These are phyloP conservation scores for Trichophyton benhamiae DNA, from an alignment of 2,329 filamentous ascomycete genomes.

Conservation along the genomic window DNA sequence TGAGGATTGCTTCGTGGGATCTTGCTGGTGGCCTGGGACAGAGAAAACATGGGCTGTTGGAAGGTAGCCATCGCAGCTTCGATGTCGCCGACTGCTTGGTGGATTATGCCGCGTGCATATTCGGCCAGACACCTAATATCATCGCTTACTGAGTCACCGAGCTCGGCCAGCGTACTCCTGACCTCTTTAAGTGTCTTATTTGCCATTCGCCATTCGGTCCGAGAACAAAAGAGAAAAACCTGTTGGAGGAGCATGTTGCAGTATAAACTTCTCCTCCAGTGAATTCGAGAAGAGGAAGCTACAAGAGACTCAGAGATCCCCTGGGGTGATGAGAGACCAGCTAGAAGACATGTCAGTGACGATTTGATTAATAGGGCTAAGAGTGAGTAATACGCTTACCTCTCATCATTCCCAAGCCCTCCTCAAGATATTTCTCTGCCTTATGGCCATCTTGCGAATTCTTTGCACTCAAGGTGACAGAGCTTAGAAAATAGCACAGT, in stretches of 20 bases:
- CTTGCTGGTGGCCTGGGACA: conserved; percentile 33
- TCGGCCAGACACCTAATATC: conserved; percentile 44
- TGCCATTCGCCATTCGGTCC: conserved; percentile 57
- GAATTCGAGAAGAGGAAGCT: conserved; percentile 45
- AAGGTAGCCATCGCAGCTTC: conserved; percentile 56
- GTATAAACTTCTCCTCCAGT: conserved; percentile 54
- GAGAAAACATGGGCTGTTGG: conserved; percentile 46
- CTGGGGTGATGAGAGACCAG: conserved; percentile 28
- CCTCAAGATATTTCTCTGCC: conserved; percentile 44
- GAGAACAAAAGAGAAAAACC: conserved; percentile 56
- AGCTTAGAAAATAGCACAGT: conserved; percentile 47
- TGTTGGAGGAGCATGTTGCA: conserved; percentile 61
- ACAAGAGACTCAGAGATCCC: conserved; percentile 42
- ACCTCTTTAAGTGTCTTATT: conserved; percentile 46
- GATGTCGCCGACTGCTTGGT: conserved; percentile 65
- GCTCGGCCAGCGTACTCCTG: conserved; percentile 34
- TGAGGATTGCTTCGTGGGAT: conserved; percentile 39
- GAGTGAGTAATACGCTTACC: conserved; percentile 20
- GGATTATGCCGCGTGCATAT: conserved; percentile 64
- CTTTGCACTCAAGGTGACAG: conserved; percentile 43
- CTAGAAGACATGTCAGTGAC: conserved; percentile 13
- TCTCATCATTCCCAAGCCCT: conserved; percentile 43
- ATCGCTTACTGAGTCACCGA: conserved; percentile 29
- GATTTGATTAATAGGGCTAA: not conserved
- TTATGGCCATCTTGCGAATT: conserved; percentile 44